Conservation (phyloP, 2,329 filamentous ascomycete species). For the Fusarium cicatricum region DNA sequence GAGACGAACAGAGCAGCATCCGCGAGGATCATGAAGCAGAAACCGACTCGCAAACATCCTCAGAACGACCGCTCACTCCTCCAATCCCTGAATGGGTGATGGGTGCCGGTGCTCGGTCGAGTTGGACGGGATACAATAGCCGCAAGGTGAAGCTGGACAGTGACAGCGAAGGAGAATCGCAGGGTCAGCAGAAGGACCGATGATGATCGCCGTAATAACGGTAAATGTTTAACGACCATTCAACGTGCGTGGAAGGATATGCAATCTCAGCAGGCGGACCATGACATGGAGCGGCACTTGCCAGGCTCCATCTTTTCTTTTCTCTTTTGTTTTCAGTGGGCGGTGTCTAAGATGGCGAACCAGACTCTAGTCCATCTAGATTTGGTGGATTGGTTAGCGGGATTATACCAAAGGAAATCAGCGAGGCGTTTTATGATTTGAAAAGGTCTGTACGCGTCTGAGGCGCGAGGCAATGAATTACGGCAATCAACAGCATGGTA, state of each 20-base stretch:
- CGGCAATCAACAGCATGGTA: constrained; percentile 13
- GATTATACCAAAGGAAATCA: constrained; percentile 34
- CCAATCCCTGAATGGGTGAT: constrained; percentile 70
- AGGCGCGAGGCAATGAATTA: constrained; percentile 22
- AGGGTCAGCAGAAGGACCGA: constrained; percentile 11
- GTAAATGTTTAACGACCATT: constrained; percentile 29
- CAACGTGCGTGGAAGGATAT: constrained; percentile 5
- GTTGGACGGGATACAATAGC: constrained; percentile 56
- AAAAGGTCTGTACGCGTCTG: constrained; percentile 16
- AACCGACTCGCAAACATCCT: constrained; percentile 32
- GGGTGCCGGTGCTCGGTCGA: constrained; percentile 60
- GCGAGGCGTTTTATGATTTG: constrained; percentile 35
- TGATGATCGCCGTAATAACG: constrained; percentile 1
- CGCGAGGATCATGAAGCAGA: constrained; percentile 37
- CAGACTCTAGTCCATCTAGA: constrained; percentile 2
- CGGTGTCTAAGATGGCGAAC: constrained; percentile 7
- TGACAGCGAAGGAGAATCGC: constrained; percentile 15
- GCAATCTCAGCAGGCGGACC: constrained; percentile 27
- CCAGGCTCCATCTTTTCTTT: constrained; percentile 21
- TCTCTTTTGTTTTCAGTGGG: constrained; percentile 9
- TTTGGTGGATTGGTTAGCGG: constrained; percentile 6
- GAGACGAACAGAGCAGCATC: constrained; percentile 38
- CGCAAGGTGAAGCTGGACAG: constrained; percentile 43
- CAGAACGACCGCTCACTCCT: constrained; percentile 62
- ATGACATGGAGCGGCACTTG: constrained; percentile 24